Evolutionary conservation across 2,329 filamentous ascomycete genomes (phyloP), one percentile per base, ranked within the genome.

Genomic region (Aspergillus quadrilineatus): DNA sequence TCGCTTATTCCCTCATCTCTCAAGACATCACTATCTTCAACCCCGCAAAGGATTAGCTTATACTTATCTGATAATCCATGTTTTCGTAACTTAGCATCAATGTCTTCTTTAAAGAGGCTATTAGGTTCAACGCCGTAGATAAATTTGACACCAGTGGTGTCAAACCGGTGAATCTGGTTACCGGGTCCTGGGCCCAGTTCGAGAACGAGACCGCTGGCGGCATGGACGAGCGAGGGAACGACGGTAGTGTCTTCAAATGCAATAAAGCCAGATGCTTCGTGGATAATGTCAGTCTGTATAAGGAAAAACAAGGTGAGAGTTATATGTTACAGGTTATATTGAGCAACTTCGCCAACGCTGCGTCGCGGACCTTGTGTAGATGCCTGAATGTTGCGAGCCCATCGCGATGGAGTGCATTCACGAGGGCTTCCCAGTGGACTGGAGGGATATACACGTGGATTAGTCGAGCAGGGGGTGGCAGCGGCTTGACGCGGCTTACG

Each of bases 111-210:
- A 44, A 73, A 77, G 42, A 65, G 53, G 1, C 60, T 55, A 61
- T 79, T 80, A 9, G 73, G 73, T 53, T 80, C 78, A 46, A 80
- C 64, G 36, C 69, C 76, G 57, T 76, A 77, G 14, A 79, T 50
- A 26, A 60, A 63, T 1, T 67, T 63, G 15, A 80, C 61, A 15
- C 62, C 60, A 15, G 62, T 60, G 6, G 61, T 15, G 60, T 75
- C 67, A 58, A 69, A 79, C 32, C 71, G 69, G 22, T 69, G 68
- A 10, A 79, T 69, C 59, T 79, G 77, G 58, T 76, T 79, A 30
- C 77, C 78, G 43, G 70, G 59, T 3, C 76, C 77, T 4, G 77
- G 76, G 17, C 77, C 78, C 1, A 79, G 68, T 57, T 80, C 78
- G 34, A 80, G 72, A 45, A 79, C 65, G 6, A 66, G 58, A 32